Evolutionary conservation across 208 protist genomes (phyloP).

Genomic region (Acanthamoeba rhysodes): DNA sequence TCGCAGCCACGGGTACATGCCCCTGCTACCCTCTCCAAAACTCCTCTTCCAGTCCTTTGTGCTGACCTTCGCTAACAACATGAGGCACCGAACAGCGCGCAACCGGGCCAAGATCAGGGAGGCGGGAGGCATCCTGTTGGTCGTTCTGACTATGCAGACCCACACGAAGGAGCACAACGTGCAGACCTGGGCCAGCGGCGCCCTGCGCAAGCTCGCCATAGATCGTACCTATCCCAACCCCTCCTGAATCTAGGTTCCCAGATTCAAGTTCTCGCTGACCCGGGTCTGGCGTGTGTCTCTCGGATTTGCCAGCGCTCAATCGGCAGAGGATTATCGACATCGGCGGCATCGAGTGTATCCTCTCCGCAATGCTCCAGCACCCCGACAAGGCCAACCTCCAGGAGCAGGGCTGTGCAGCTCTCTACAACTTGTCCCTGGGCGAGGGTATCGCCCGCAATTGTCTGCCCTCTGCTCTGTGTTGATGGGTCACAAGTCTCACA

Average conservation of each 20-base stretch:
- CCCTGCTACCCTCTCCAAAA: not conserved
- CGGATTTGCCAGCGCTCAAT: not conserved
- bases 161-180: not conserved
- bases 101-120: constrained; percentile 31
- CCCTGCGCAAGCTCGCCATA: constrained; percentile 11
- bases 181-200: constrained; percentile 28
- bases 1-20: not conserved
- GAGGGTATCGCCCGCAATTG: not conserved
- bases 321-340: not conserved
- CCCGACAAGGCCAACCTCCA: not conserved
- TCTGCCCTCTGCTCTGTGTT: no score
- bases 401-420: constrained; percentile 49
- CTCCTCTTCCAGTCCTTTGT: not conserved
- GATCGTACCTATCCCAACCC: not conserved
- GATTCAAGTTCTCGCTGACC: no score
- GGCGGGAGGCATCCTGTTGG: not conserved
- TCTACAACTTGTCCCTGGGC: constrained; percentile 28
- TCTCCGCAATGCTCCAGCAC: constrained; percentile 28
- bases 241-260: no score
- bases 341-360: constrained; percentile 28
- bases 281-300: no score
- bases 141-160: constrained; percentile 21
- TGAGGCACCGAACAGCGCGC: not conserved
- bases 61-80: not conserved
- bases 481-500: no score